Base-by-base conservation (phyloP, 23 red algal species). In the Gracilariopsis chorda region DNA sequence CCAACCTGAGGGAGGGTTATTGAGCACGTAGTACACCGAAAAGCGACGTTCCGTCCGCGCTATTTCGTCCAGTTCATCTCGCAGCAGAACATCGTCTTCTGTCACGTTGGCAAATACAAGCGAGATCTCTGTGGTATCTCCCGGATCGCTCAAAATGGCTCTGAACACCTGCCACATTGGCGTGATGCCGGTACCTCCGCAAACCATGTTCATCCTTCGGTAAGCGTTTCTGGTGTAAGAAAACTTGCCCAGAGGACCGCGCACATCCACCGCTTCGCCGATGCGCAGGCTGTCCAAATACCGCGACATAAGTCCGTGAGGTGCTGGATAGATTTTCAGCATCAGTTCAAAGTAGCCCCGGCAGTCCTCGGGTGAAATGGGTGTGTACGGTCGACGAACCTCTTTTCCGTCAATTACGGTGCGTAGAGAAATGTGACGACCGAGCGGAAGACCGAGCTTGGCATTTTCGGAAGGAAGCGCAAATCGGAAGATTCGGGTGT, bases 151-250 rank as follows among this genome's bases (percentile, higher is more conserved):
- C 1, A 98, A 30, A 8, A 95, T 88, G 1, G 67, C 73, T 19
- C 40, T 29, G 25, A 95, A 87, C 25, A 98, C 61, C 84, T 98
- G 96, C 86, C 88, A 98, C 92, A 93, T 93, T 4, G 96, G 96
- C 71, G 96, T 98, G 53, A 98, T 95, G n/a, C 96, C 96, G 24
- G 96, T 98, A 14, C 96, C 96, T 24, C 96, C 96, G 40, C 92
- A 93, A n/a, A 98, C 88, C 96, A 98, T 98, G 27, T 86, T 77
- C 1, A 98, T 19, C 28, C 70, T 42, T 4, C 43, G 27, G 43
- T 60, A 82, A 32, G 85, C 42, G 52, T 90, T 90, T 19, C 13
- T 51, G 8, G 41, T 57, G 78, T 98, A 98, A 20, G 63, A 67
- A 68, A 98, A 95, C 25, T 89, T 69, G 1, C 96, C 96, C 39